Conservation (phyloP, 805 yeast species). For the Ogataea nonfermentans region DNA sequence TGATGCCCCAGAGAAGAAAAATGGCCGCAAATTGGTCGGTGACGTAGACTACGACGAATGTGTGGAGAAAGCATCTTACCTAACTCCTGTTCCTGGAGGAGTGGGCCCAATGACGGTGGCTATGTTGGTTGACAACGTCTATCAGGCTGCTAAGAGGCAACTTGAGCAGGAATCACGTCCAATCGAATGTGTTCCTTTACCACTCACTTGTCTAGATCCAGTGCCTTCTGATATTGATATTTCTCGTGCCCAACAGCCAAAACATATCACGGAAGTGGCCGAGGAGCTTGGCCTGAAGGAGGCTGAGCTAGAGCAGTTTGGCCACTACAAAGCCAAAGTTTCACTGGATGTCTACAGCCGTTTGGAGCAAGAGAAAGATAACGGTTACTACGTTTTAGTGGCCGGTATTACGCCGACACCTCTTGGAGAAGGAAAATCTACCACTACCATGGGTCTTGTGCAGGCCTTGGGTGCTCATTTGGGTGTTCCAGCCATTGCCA, state of each 20-base stretch:
- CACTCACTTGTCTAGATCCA: slow-evolving; percentile 55
- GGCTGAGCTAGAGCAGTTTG: slow-evolving; percentile 70
- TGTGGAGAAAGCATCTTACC: slow-evolving; percentile 51
- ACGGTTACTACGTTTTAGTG: slow-evolving; percentile 73
- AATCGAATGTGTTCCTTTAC: slow-evolving; percentile 52
- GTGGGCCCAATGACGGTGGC: slow-evolving; percentile 94
- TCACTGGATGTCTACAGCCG: slow-evolving; percentile 62
- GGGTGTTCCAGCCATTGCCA: slow-evolving; percentile 67
- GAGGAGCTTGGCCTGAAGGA: slow-evolving; percentile 65
- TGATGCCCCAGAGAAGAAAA: slow-evolving; percentile 61
- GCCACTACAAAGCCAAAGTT: slow-evolving; percentile 75
- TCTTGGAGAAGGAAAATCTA: slow-evolving; percentile 81
- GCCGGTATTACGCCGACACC: slow-evolving; percentile 89
- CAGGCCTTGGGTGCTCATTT: slow-evolving; percentile 80
- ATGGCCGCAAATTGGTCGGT: slow-evolving; percentile 73
- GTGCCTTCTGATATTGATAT: slow-evolving; percentile 82
- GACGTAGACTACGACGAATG: slow-evolving; percentile 69
- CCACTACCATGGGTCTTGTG: slow-evolving; percentile 79
- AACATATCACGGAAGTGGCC: slow-evolving; percentile 66
- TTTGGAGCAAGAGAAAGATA: slow-evolving; percentile 50
- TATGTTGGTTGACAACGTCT: slow-evolving; percentile 70
- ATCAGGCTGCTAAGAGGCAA: slow-evolving; percentile 59
- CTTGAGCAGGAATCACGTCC: slow-evolving; percentile 20
- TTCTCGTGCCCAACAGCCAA: slow-evolving; percentile 73
- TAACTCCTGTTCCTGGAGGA: slow-evolving; percentile 92